These are phyloP conservation scores for Colletotrichum endophyticum DNA, from an alignment of 2,329 filamentous ascomycete genomes.

Conservation along the genomic window DNA sequence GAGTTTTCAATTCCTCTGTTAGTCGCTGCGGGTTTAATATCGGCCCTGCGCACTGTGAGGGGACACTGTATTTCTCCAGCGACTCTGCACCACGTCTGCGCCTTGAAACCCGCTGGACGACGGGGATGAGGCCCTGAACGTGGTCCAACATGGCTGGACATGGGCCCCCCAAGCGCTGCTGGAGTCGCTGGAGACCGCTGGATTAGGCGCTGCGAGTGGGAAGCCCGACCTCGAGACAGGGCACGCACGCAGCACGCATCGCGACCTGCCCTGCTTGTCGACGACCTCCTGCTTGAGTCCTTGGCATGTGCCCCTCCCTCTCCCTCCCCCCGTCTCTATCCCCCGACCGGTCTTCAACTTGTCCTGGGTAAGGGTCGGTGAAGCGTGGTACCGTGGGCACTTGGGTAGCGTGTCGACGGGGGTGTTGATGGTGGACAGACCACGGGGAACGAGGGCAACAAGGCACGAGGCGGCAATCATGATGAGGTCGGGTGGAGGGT, in stretches of 20 bases:
- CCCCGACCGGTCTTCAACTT: background rate
- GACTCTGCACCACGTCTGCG: background rate
- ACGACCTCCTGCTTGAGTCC: background rate
- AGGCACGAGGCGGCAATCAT: background rate
- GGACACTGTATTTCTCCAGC: constrained; percentile 1
- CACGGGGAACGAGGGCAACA: background rate
- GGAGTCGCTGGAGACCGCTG: background rate
- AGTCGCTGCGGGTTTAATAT: background rate
- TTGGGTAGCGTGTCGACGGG: background rate
- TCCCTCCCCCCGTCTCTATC: background rate
- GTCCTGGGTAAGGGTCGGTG: background rate
- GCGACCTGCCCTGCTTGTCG: background rate
- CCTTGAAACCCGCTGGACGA: background rate
- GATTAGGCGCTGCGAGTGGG: background rate
- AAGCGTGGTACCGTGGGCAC: background rate
- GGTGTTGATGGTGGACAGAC: background rate
- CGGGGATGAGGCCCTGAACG: background rate
- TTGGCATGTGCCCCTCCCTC: background rate
- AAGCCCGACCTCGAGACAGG: background rate
- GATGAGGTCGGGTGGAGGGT: background rate
- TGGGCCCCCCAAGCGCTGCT: constrained; percentile 2
- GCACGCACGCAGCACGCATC: background rate
- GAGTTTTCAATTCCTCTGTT: constrained; percentile 10
- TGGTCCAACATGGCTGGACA: background rate
- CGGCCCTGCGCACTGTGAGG: background rate